Percentiles rank a stretch among this genome's conserved stretches.
Conservation (phyloP, 305 asterid species). For the Withania somnifera region DNA sequence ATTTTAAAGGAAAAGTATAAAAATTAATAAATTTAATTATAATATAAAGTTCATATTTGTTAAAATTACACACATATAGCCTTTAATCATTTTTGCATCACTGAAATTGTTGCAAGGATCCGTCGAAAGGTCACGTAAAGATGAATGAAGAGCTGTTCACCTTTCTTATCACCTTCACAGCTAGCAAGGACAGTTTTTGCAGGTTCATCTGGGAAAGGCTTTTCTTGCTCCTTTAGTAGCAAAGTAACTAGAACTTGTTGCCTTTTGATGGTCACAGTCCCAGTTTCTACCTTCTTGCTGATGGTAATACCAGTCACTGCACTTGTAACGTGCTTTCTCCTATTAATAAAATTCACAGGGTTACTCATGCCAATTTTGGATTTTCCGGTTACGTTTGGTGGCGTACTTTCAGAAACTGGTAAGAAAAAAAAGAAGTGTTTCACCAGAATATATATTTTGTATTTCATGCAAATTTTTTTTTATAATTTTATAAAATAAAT, state of each 20-base stretch:
- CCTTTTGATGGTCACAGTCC: conserved; percentile 10
- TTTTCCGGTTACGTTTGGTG: no score
- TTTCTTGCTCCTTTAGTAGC: not conserved
- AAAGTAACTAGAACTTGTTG: conserved; percentile 12
- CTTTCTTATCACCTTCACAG: conserved; percentile 14
- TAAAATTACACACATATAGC: no score
- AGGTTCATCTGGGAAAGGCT: conserved; percentile 12
- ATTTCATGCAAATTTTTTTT: no score
- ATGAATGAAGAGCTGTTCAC: conserved; percentile 15
- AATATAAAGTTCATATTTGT: no score
- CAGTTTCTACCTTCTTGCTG: conserved; percentile 1
- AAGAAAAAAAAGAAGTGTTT: no score
- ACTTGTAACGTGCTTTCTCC: conserved; percentile 9
- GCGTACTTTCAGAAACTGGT: no score
- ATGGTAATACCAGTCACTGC: not conserved
- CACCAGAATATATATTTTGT: no score
- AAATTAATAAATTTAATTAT: no score
- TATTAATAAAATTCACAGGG: not conserved
- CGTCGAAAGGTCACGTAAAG: conserved; percentile 30
- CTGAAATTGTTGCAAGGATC: conserved; percentile 58
- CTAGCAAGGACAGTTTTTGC: conserved; percentile 4
- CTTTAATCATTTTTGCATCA: no score
- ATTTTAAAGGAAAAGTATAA: no score
- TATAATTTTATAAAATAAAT: no score
- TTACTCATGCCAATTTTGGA: no score